phyloP scores from a whole-genome alignment of 306 rosid genomes.

The Mimosa pudica region DNA sequence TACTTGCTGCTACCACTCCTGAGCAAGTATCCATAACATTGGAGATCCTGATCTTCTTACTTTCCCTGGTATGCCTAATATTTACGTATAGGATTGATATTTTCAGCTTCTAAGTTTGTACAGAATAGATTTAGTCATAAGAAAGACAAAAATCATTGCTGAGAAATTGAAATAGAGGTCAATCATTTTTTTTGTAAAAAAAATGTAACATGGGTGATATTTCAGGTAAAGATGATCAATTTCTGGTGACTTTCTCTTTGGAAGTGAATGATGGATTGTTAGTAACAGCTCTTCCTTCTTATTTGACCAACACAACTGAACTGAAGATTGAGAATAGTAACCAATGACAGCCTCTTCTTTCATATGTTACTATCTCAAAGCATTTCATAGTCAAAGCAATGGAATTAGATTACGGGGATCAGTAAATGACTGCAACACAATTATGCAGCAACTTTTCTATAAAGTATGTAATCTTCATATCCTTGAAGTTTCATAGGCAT shows the following conservation, averaged over 20 bases:
- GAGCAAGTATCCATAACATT: too few relatives aligned
- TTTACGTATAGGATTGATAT: background rate
- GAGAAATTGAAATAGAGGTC: background rate
- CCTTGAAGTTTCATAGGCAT: too few relatives aligned
- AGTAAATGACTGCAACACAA: too few relatives aligned
- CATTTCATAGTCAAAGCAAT: too few relatives aligned
- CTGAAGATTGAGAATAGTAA: conserved; percentile 51
- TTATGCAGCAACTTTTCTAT: too few relatives aligned
- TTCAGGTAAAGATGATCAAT: conserved; percentile 55
- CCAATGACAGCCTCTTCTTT: conserved; percentile 81
- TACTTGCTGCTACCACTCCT: too few relatives aligned
- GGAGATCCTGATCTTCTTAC: conserved; percentile 79
- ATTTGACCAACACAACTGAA: conserved; percentile 70
- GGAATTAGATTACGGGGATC: too few relatives aligned
- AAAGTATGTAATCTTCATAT: too few relatives aligned
- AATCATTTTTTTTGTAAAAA: conserved; percentile 6
- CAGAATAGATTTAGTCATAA: background rate
- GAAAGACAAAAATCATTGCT: conserved; percentile 6
- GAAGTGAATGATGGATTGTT: conserved; percentile 76
- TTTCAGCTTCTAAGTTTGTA: conserved; percentile 14
- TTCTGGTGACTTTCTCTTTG: conserved; percentile 62
- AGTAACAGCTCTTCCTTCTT: conserved; percentile 66
- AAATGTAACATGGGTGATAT: conserved; percentile 9
- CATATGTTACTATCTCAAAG: too few relatives aligned
- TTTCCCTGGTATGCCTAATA: conserved; percentile 58